Percentiles rank a stretch among this genome's conserved stretches.
phyloP scores from a whole-genome alignment of 2,329 filamentous ascomycete genomes.

The Ceratocystis smalleyi region DNA sequence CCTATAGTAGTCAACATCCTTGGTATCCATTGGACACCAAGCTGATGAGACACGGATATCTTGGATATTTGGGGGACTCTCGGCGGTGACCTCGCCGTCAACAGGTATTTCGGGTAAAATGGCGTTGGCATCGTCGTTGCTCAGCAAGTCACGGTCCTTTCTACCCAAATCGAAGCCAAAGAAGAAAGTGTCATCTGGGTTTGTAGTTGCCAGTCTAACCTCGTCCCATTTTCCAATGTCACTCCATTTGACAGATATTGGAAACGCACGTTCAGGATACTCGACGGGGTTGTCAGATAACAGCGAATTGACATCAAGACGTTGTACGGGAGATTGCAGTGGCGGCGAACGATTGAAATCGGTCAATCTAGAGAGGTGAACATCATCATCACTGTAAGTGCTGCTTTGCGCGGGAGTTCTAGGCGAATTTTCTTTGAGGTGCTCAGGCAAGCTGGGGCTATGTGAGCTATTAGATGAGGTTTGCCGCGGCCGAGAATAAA shows the following conservation, averaged over 20 bases:
- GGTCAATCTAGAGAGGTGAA: slow-evolving; percentile 17
- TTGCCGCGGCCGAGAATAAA: not conserved
- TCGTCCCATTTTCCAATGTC: slow-evolving; percentile 11
- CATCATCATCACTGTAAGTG: slow-evolving; percentile 27
- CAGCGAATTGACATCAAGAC: slow-evolving; percentile 51
- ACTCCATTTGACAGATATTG: slow-evolving; percentile 7
- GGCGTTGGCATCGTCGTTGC: slow-evolving; percentile 53
- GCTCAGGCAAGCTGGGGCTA: not conserved
- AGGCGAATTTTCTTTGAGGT: slow-evolving; percentile 22
- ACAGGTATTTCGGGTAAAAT: slow-evolving; percentile 32
- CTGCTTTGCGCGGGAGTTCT: slow-evolving; percentile 29
- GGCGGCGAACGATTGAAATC: slow-evolving; percentile 17
- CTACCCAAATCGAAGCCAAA: slow-evolving; percentile 60
- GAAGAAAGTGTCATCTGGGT: slow-evolving; percentile 29
- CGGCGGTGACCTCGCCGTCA: slow-evolving; percentile 9
- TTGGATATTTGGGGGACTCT: slow-evolving; percentile 14
- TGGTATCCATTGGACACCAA: slow-evolving; percentile 13
- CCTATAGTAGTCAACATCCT: slow-evolving; percentile 45
- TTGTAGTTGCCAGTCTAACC: not conserved
- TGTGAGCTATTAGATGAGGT: slow-evolving; percentile 9
- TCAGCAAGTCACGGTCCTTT: slow-evolving; percentile 52
- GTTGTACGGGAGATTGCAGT: slow-evolving; percentile 19
- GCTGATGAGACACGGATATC: slow-evolving; percentile 11
- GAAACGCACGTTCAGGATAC: slow-evolving; percentile 9
- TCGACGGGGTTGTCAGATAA: slow-evolving; percentile 34